Percentiles rank a stretch among this genome's conserved stretches.
These are phyloP conservation scores for Hypocreales sp. DNA, from an alignment of 2,329 filamentous ascomycete genomes.

Conservation along the genomic window DNA sequence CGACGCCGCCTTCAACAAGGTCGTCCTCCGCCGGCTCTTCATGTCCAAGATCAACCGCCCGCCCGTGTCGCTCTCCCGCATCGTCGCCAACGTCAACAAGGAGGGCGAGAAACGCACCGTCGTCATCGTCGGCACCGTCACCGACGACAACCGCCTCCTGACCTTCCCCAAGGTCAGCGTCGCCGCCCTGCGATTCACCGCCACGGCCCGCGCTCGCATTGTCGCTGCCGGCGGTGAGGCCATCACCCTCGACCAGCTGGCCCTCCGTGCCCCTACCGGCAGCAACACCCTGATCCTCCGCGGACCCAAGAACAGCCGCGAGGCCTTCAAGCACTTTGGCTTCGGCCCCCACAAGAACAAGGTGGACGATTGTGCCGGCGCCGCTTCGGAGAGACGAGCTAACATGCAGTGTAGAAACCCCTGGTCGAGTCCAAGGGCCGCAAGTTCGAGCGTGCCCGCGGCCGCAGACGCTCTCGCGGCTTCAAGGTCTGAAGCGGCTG, in stretches of 20 bases:
- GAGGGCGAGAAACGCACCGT: conserved; percentile 67
- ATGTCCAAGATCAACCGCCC: conserved; percentile 98
- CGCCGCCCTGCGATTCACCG: conserved; percentile 91
- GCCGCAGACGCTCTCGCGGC: conserved; percentile 92
- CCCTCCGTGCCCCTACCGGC: conserved; percentile 85
- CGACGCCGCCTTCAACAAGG: conserved; percentile 97
- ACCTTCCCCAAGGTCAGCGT: conserved; percentile 84
- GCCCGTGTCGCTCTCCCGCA: conserved; percentile 85
- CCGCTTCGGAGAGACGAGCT: too few relatives aligned
- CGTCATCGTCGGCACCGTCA: conserved; percentile 88
- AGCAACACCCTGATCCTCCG: conserved; percentile 94
- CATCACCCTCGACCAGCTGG: conserved; percentile 94
- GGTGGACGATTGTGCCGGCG: too few relatives aligned
- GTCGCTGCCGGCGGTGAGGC: conserved; percentile 85
- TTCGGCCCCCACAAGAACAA: conserved; percentile 97
- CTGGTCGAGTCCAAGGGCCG: conserved; percentile 96
- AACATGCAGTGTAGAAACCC: conserved; percentile 74
- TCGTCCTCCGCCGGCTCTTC: conserved; percentile 90
- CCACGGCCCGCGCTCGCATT: conserved; percentile 88
- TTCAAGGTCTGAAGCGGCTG: conserved; percentile 87
- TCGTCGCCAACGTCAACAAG: conserved; percentile 55
- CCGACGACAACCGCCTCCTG: conserved; percentile 91
- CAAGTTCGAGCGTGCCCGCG: conserved; percentile 99
- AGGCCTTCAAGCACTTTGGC: conserved; percentile 98
- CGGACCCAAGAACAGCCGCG: conserved; percentile 94